Percentiles rank a stretch among this genome's conserved stretches.
Evolutionary conservation across 148 eudicot species (phyloP).

Genomic region (Rhododendron henanense): DNA sequence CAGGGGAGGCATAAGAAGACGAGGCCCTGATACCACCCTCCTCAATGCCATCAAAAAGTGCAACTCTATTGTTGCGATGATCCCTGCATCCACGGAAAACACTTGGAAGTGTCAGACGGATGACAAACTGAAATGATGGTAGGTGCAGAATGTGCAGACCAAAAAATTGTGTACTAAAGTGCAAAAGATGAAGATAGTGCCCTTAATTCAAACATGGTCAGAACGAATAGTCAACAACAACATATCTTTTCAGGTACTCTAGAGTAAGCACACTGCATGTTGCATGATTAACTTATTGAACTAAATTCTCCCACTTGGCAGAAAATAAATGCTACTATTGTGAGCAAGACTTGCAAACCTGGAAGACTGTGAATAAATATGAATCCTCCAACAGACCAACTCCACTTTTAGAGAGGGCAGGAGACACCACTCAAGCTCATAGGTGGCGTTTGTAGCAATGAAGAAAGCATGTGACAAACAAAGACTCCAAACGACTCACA

Average conservation of each 20-base stretch:
- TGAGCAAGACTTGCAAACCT: neutral
- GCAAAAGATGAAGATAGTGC: neutral
- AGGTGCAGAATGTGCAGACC: neutral
- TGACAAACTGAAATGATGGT: neutral
- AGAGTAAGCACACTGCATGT: neutral
- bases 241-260: neutral
- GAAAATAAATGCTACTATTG: neutral
- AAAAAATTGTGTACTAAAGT: neutral
- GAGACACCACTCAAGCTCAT: neutral
- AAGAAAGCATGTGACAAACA: neutral
- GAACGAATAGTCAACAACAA: neutral
- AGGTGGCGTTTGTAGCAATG: neutral
- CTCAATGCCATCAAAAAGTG: conserved; percentile 86
- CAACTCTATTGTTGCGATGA: conserved; percentile 48
- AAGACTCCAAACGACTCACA: neutral
- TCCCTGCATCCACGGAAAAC: conserved; percentile 39
- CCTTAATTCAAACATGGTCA: neutral
- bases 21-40: conserved; percentile 95
- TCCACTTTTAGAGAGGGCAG: neutral
- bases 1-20: conserved; percentile 72
- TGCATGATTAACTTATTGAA: neutral
- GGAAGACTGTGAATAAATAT: neutral
- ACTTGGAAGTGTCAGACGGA: neutral
- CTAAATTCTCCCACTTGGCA: neutral
- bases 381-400: neutral